Conservation (phyloP, 2,329 filamentous ascomycete species). For the Cladobotryum mycophilum region DNA sequence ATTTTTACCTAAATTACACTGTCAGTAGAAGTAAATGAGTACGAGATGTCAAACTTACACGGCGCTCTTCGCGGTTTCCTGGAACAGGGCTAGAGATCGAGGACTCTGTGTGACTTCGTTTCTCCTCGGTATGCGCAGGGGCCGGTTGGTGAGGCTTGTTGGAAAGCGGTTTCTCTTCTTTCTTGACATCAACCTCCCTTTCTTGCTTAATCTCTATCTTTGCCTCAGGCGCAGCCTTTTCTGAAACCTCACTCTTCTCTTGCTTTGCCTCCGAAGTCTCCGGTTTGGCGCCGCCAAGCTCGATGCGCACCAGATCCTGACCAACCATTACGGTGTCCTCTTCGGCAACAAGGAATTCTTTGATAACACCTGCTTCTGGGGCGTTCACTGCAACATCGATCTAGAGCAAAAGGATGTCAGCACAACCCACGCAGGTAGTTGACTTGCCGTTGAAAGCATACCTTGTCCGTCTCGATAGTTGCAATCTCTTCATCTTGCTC, state of each 20-base stretch:
- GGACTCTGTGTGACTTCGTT: slow-evolving; percentile 16
- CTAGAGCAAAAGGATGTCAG: slow-evolving; percentile 36
- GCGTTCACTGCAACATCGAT: slow-evolving; percentile 97
- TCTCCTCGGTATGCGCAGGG: slow-evolving; percentile 16
- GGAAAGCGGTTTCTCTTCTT: slow-evolving; percentile 15
- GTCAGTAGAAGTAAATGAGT: not conserved
- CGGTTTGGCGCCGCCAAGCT: slow-evolving; percentile 51
- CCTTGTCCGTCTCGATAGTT: slow-evolving; percentile 98
- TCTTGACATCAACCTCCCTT: slow-evolving; percentile 9
- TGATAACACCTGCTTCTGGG: slow-evolving; percentile 82
- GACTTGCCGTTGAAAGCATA: slow-evolving; percentile 30
- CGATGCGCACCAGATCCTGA: slow-evolving; percentile 81
- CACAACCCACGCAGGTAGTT: not conserved
- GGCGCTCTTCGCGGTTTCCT: slow-evolving; percentile 79
- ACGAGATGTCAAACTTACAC: slow-evolving; percentile 51
- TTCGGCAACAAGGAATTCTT: slow-evolving; percentile 84
- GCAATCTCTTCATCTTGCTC: slow-evolving; percentile 97
- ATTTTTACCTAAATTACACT: slow-evolving; percentile 78
- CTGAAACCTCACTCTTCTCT: not conserved
- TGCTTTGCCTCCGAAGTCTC: slow-evolving; percentile 20
- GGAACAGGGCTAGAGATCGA: slow-evolving; percentile 23
- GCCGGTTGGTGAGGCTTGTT: slow-evolving; percentile 11
- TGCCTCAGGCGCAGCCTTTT: slow-evolving; percentile 17
- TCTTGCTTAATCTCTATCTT: slow-evolving; percentile 36
- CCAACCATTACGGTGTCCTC: slow-evolving; percentile 94